These are phyloP conservation scores for Camellia sinensis DNA, from an alignment of 148 eudicot species.

Conservation along the genomic window DNA sequence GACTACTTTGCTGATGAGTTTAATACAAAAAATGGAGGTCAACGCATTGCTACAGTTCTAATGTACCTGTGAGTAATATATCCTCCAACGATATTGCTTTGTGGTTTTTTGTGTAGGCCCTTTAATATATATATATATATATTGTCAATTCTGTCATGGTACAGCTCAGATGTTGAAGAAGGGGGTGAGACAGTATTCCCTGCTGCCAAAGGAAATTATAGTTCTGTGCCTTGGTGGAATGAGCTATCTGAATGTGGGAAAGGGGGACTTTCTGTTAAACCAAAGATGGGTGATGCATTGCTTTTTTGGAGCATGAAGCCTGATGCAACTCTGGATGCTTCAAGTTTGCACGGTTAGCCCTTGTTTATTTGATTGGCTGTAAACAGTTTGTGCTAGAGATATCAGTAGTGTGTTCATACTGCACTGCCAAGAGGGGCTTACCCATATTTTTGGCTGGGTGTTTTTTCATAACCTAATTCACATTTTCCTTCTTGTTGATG, in stretches of 20 bases:
- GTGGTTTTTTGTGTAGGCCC: not conserved
- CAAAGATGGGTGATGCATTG: constrained; percentile 60
- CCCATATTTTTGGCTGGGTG: not conserved
- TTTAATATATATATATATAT: not conserved
- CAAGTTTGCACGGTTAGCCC: constrained; percentile 55
- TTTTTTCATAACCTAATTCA: not conserved
- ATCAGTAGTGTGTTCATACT: not conserved
- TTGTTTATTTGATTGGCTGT: constrained; percentile 8
- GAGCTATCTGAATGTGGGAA: constrained; percentile 60
- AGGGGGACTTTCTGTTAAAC: constrained; percentile 53
- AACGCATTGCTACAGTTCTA: constrained; percentile 65
- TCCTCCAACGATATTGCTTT: not conserved
- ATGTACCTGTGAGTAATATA: constrained; percentile 58
- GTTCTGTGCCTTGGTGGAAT: constrained; percentile 54
- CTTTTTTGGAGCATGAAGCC: constrained; percentile 75
- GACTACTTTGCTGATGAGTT: constrained; percentile 61
- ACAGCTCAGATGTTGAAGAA: constrained; percentile 66
- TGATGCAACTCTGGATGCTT: constrained; percentile 58
- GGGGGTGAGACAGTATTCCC: constrained; percentile 77
- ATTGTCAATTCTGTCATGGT: not conserved
- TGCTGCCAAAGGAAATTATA: constrained; percentile 45
- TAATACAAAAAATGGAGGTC: constrained; percentile 61
- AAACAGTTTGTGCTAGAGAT: not conserved
- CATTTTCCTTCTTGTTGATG: not conserved
- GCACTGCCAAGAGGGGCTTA: not conserved